Base-by-base conservation (phyloP, 192 early-diverging fungal species). In the Mortierella hygrophila region DNA sequence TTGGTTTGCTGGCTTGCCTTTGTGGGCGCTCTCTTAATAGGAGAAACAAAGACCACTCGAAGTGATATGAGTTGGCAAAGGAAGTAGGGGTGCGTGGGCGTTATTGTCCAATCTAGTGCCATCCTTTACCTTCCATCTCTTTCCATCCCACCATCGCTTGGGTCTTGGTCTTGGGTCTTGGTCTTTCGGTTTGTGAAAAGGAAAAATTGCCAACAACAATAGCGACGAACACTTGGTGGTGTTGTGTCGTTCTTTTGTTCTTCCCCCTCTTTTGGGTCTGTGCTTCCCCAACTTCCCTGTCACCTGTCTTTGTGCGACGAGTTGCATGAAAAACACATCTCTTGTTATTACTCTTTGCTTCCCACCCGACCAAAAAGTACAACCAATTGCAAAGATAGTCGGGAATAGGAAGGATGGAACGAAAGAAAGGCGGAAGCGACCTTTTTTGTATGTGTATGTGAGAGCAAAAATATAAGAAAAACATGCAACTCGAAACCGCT, bases 241-340 rank as follows among this genome's bases (percentile, higher is more conserved):
- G 54, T 55, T 55, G 13, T 55, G 18, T 4, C 11, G 49, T 4
- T 10, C 29, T 15, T 65, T 65, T 65, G 60, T 65, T 26, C 60
- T 65, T 65, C 60, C 60, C 60, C 32, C n/a, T 32, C n/a, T 32
- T 52, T 52, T 65, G 60, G 60, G 60, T 65, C 60, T 65, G 60
- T 65, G 60, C 60, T 46, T 46, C 13, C 13, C 29, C 60, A 65
- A 65, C 32, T 65, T 65, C 60, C n/a, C 13, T 65, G 60, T 65
- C 60, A 65, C 9, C 9, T 65, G 60, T 65, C 60, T 65, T 65
- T 65, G 60, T 65, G 60, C 26, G 29, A 65, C 60, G 26, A 32
- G 60, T 65, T 65, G 60, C 60, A 65, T 65, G 60, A 65, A 65
- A 65, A 65, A 65, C 55, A 26, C n/a, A 29, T 29, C 3, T n/a